Evolutionary conservation across 2,329 filamentous ascomycete species (phyloP).

Genomic region (Lachnellula hyalina): DNA sequence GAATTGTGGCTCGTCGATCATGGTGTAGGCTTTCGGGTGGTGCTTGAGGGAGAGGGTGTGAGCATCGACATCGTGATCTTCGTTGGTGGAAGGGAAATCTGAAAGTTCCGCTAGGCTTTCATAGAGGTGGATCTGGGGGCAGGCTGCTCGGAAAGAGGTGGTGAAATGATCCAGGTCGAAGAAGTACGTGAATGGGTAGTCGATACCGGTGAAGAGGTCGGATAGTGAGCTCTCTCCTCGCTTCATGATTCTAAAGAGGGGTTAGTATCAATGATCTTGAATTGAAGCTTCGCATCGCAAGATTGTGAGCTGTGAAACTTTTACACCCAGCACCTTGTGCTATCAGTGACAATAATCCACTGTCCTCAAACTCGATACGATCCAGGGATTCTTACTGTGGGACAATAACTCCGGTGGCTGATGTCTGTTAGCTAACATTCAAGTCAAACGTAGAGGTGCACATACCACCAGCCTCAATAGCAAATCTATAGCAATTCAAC

Average conservation of each 20-base stretch:
- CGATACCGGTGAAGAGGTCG: not conserved
- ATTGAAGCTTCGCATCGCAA: not conserved
- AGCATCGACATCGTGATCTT: not conserved
- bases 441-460: conserved; percentile 6
- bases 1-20: not conserved
- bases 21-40: not conserved
- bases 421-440: conserved; percentile 9
- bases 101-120: conserved; percentile 33
- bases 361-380: not conserved
- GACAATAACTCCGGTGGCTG: conserved; percentile 29
- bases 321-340: not conserved
- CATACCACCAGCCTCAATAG: conserved; percentile 41
- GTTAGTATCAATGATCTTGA: not conserved
- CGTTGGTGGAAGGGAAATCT: conserved; percentile 22
- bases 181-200: conserved; percentile 36
- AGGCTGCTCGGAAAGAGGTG: conserved; percentile 31
- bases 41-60: not conserved
- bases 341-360: not conserved
- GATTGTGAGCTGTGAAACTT: not conserved
- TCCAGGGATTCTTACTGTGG: not conserved
- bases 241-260: not conserved
- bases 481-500: conserved; percentile 39
- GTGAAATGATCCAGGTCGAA: conserved; percentile 41
- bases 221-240: not conserved
- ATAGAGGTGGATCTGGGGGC: conserved; percentile 38